Conservation (phyloP, 352 stramenopile species). For the Elongisporangium undulatum region DNA sequence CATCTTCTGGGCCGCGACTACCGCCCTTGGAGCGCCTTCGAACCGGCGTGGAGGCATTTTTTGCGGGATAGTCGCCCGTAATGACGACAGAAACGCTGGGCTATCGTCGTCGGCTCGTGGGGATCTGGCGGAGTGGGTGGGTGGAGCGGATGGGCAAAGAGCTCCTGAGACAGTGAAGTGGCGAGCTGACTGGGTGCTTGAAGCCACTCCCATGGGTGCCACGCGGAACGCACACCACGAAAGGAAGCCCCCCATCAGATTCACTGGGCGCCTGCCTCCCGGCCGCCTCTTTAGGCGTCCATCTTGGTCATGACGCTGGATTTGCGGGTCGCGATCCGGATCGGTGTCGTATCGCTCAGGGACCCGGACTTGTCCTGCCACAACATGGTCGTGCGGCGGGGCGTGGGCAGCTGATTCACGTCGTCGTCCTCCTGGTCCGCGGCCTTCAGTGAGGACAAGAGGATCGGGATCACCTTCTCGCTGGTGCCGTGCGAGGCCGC, state of each 20-base stretch:
- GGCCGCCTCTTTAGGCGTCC: neutral
- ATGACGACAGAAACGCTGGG: neutral
- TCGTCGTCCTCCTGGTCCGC: neutral
- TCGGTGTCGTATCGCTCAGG: neutral
- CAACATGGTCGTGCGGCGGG: neutral
- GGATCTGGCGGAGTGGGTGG: neutral
- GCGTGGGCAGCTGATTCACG: neutral
- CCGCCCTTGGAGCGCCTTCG: neutral
- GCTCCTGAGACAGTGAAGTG: too few species aligned
- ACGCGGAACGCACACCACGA: neutral
- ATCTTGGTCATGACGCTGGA: neutral
- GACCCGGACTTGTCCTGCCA: neutral
- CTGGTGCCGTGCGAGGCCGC: constrained; percentile 57
- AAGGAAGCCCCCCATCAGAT: neutral
- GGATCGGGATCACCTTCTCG: constrained; percentile 58
- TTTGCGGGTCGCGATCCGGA: neutral
- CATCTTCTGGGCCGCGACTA: neutral
- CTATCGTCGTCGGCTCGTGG: neutral
- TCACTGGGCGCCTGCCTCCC: neutral
- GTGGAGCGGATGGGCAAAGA: too few species aligned
- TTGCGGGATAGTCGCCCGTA: neutral
- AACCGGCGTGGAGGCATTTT: neutral
- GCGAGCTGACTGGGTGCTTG: neutral
- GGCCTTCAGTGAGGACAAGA: constrained; percentile 32
- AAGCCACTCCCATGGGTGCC: neutral